Percentiles rank a stretch among this genome's conserved stretches.
Conservation (phyloP, 208 protist species). For the Leishmania tarentolae region DNA sequence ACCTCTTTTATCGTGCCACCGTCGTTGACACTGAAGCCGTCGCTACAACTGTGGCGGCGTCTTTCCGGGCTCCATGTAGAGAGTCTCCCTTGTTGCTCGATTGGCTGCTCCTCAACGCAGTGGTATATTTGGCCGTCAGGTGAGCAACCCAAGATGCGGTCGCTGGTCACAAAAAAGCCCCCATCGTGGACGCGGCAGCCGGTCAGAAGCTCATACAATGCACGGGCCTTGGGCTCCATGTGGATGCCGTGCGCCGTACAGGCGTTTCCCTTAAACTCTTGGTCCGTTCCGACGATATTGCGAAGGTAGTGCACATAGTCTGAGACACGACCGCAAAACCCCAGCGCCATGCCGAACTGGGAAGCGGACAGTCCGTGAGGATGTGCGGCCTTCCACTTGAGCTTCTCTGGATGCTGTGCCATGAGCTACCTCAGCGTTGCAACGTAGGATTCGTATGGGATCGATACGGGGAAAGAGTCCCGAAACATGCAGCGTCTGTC, state of each 20-base stretch:
- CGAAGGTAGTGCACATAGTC: slow-evolving; percentile 86
- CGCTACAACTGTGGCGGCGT: not conserved
- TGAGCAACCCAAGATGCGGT: slow-evolving; percentile 76
- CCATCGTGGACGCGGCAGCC: slow-evolving; percentile 68
- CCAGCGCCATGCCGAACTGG: slow-evolving; percentile 87
- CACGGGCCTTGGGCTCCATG: slow-evolving; percentile 80
- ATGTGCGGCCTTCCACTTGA: slow-evolving; percentile 55
- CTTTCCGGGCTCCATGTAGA: not conserved
- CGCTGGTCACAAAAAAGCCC: slow-evolving; percentile 75
- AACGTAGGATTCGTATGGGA: not conserved
- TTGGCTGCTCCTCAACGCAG: not conserved
- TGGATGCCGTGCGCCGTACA: slow-evolving; percentile 77
- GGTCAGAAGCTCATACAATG: slow-evolving; percentile 86
- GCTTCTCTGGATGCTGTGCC: slow-evolving; percentile 72
- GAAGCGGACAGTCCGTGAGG: slow-evolving; percentile 81
- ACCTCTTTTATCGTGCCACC: not conserved
- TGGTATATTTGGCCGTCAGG: slow-evolving; percentile 68
- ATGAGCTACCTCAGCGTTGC: slow-evolving; percentile 22
- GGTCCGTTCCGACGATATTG: slow-evolving; percentile 71
- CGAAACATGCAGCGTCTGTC: not conserved
- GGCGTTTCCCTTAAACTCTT: slow-evolving; percentile 84
- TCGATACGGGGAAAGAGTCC: not conserved
- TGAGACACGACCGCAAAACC: slow-evolving; percentile 73
- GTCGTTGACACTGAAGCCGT: not conserved
- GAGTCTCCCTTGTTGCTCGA: not conserved